Percentiles rank a stretch among this genome's conserved stretches.
These are phyloP conservation scores for Ormosia emarginata DNA, from an alignment of 306 rosid species.

Conservation along the genomic window DNA sequence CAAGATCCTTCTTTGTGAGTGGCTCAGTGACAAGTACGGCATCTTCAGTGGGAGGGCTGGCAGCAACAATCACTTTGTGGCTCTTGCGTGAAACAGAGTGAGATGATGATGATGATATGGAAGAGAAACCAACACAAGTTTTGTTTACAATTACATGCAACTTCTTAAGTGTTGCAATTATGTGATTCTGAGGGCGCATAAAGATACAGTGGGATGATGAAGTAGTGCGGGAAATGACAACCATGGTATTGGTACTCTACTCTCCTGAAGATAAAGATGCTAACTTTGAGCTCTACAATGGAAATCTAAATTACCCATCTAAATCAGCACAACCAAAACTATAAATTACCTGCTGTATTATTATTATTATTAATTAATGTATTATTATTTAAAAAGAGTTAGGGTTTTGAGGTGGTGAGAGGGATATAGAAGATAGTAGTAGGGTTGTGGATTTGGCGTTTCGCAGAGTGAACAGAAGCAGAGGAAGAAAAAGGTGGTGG, in stretches of 20 bases:
- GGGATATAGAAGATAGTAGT: too few species aligned
- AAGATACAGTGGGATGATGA: conserved; percentile 24
- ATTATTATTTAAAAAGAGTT: too few species aligned
- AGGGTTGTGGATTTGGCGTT: too few species aligned
- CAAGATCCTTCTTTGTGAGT: conserved; percentile 76
- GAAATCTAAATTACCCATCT: background rate
- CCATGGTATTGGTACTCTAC: conserved; percentile 34
- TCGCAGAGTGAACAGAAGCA: too few species aligned
- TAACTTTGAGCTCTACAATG: too few species aligned
- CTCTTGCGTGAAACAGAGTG: conserved; percentile 35
- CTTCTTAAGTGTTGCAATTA: too few species aligned
- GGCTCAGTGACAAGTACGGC: conserved; percentile 70
- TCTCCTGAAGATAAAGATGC: background rate
- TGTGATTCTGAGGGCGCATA: conserved; percentile 30
- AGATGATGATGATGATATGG: background rate
- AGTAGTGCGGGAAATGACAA: conserved; percentile 41
- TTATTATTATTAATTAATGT: too few species aligned
- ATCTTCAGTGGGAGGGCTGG: conserved; percentile 95
- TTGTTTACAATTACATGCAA: background rate
- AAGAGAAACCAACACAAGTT: conserved; percentile 26
- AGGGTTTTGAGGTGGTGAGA: too few species aligned
- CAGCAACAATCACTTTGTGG: conserved; percentile 56
- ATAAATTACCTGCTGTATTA: too few species aligned
- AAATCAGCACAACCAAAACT: too few species aligned
- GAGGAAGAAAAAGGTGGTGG: too few species aligned